phyloP scores from a whole-genome alignment of 169 alveolate species.

The Cryptosporidium xiaoi region DNA sequence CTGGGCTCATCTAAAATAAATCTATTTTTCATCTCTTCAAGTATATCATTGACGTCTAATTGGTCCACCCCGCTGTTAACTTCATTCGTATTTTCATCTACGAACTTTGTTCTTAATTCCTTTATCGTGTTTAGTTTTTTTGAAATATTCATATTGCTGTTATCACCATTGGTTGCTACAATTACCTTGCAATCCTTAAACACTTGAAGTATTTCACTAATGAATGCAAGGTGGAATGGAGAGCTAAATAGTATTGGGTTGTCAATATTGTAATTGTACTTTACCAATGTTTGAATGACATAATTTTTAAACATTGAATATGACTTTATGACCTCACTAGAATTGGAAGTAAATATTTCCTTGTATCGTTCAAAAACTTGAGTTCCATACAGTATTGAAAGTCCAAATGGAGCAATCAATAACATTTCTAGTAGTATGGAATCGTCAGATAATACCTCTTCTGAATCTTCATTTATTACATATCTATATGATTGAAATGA shows the following conservation, averaged over 20 bases:
- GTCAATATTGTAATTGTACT: neutral
- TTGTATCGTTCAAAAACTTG: constrained; percentile 1
- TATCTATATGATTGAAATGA: neutral
- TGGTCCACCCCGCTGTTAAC: neutral
- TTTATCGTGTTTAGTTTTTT: neutral
- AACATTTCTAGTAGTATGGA: constrained; percentile 36
- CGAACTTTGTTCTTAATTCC: neutral
- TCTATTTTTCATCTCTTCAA: constrained; percentile 43
- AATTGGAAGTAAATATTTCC: neutral
- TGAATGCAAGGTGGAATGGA: constrained; percentile 36
- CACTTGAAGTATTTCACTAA: constrained; percentile 23
- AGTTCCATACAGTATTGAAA: constrained; percentile 22
- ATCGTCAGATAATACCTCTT: constrained; percentile 23
- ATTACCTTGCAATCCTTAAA: constrained; percentile 18
- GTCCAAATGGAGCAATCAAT: constrained; percentile 21
- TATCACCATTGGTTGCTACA: constrained; percentile 1
- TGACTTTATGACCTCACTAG: neutral
- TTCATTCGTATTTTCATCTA: constrained; percentile 1
- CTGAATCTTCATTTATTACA: neutral
- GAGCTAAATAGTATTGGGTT: constrained; percentile 42
- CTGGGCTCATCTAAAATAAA: constrained; percentile 32
- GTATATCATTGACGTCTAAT: neutral
- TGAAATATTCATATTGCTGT: too few species aligned
- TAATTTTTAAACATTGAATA: constrained; percentile 18
- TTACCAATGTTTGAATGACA: neutral